Conservation (phyloP, 1,284 basidiomycete genomes). For the Tausonia pullulans region DNA sequence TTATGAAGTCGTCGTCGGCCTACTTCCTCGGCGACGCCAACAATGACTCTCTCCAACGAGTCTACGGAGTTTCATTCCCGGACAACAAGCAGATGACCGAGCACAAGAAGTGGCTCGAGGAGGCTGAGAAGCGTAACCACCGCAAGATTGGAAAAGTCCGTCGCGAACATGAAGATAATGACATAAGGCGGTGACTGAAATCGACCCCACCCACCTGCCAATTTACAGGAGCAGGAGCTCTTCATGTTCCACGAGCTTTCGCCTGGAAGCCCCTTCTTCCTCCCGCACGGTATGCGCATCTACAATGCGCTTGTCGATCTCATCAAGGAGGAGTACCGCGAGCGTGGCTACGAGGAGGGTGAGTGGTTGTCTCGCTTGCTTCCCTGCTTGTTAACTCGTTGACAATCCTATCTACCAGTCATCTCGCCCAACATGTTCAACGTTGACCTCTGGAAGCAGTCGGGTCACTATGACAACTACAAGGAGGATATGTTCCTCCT, state of each 20-base stretch:
- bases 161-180: neutral
- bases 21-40: slow-evolving; percentile 94
- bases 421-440: slow-evolving; percentile 98
- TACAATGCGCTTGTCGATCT: slow-evolving; percentile 90
- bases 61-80: slow-evolving; percentile 99
- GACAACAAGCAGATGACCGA: slow-evolving; percentile 92
- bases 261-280: slow-evolving; percentile 92
- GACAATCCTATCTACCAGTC: slow-evolving; percentile 41
- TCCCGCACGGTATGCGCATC: slow-evolving; percentile 93
- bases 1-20: slow-evolving; percentile 94
- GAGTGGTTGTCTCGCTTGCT: slow-evolving; percentile 9
- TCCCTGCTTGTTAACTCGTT: slow-evolving; percentile 60
- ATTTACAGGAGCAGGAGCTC: slow-evolving; percentile 76
- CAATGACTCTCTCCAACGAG: slow-evolving; percentile 91
- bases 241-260: slow-evolving; percentile 98
- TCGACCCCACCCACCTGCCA: slow-evolving; percentile 3
- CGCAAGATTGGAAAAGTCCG: slow-evolving; percentile 77
- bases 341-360: slow-evolving; percentile 80
- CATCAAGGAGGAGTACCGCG: slow-evolving; percentile 80
- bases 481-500: slow-evolving; percentile 95
- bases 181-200: neutral
- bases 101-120: slow-evolving; percentile 91
- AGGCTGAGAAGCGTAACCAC: slow-evolving; percentile 96
- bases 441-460: slow-evolving; percentile 94
- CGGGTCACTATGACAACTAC: slow-evolving; percentile 97